phyloP scores from a whole-genome alignment of 345 rosid species.

The Pistacia integerrima region DNA sequence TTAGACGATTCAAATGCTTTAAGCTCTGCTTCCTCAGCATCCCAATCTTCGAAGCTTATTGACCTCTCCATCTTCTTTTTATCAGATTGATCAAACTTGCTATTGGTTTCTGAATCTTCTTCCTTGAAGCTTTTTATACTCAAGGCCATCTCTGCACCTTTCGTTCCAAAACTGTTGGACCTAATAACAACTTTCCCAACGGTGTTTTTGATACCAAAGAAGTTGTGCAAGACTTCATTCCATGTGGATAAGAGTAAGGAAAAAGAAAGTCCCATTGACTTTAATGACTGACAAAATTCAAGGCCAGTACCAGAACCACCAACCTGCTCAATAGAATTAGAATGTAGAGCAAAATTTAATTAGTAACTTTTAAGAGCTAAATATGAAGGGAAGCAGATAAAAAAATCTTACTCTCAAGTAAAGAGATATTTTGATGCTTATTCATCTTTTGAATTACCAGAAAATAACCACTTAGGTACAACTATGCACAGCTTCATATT shows the following conservation, averaged over 20 bases:
- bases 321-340: slow-evolving; percentile 16
- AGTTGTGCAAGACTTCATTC: slow-evolving; percentile 39
- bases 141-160: slow-evolving; percentile 31
- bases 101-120: slow-evolving; percentile 21
- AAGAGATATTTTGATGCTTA: background rate
- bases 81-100: slow-evolving; percentile 18
- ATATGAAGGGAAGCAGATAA: background rate
- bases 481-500: no score
- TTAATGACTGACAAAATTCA: slow-evolving; percentile 20
- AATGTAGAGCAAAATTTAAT: background rate
- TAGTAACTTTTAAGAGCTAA: background rate
- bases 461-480: no score
- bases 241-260: slow-evolving; percentile 46
- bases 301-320: slow-evolving; percentile 6
- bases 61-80: slow-evolving; percentile 32
- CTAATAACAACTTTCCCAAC: slow-evolving; percentile 27
- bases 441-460: background rate
- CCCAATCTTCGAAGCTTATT: slow-evolving; percentile 44
- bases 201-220: slow-evolving; percentile 33
- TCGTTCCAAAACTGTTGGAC: slow-evolving; percentile 33
- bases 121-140: slow-evolving; percentile 40
- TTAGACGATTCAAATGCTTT: slow-evolving; percentile 14
- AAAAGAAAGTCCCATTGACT: slow-evolving; percentile 54
- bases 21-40: slow-evolving; percentile 16
- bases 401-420: background rate